Evolutionary conservation across 2,329 filamentous ascomycete species (phyloP).

Genomic region (Paraphaeosphaeria sporulosa): DNA sequence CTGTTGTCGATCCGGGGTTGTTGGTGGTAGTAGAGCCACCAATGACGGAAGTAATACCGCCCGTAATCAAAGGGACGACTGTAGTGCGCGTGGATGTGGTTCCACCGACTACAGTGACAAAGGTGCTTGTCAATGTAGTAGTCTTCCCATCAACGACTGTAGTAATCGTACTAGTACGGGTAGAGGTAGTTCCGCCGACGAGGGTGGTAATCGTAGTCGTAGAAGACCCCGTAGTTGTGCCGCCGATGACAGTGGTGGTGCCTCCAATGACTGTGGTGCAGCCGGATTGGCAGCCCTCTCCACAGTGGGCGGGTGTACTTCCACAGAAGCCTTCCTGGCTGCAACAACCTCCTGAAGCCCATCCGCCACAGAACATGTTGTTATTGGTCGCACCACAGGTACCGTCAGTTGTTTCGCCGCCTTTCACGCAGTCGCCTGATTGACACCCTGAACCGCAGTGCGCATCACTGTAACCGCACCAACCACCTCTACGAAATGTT

Average conservation of each 20-base stretch:
- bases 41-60: neutral
- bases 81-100: neutral
- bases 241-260: neutral
- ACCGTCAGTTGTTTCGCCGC: conserved; percentile 7
- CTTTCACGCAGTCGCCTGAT: neutral
- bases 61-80: neutral
- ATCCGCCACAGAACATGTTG: neutral
- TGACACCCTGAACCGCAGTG: conserved; percentile 2
- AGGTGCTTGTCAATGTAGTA: neutral
- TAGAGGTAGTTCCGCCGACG: conserved; percentile 2
- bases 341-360: neutral
- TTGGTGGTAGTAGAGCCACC: neutral
- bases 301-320: conserved; percentile 1
- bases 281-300: conserved; percentile 1
- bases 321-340: conserved; percentile 3
- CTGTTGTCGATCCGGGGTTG: neutral
- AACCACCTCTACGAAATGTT: neutral
- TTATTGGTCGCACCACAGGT: neutral
- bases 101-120: neutral
- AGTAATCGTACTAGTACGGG: neutral
- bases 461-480: neutral
- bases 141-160: conserved; percentile 1
- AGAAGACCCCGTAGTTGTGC: neutral
- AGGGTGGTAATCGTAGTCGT: neutral
- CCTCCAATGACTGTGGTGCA: neutral